phyloP scores from a whole-genome alignment of 2,329 filamentous ascomycete genomes.

The Phymatotrichopsis omnivora region DNA sequence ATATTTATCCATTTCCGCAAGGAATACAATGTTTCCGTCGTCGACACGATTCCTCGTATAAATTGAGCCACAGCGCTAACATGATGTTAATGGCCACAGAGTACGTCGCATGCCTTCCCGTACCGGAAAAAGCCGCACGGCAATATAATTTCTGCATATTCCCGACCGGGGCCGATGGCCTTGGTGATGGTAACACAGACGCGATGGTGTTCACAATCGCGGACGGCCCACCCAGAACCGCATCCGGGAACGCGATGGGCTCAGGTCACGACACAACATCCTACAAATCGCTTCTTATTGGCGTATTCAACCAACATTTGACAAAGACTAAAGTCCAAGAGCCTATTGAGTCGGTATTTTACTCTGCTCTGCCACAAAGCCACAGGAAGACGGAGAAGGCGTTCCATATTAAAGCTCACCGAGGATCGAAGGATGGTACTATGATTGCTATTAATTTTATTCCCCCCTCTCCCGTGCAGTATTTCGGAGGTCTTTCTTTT shows the following conservation, averaged over 20 bases:
- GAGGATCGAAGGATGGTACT: slow-evolving; percentile 53
- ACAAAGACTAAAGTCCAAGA: slow-evolving; percentile 20
- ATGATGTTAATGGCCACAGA: slow-evolving; percentile 19
- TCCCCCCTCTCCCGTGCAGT: background rate
- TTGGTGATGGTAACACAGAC: slow-evolving; percentile 37
- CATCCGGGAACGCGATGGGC: slow-evolving; percentile 32
- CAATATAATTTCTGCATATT: slow-evolving; percentile 58
- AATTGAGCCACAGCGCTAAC: no score
- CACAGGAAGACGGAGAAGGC: slow-evolving; percentile 44
- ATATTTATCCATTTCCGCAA: no score
- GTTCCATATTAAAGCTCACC: slow-evolving; percentile 55
- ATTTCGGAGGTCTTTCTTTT: no score
- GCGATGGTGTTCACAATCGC: slow-evolving; percentile 57
- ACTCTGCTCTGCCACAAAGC: slow-evolving; percentile 26
- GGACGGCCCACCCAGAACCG: slow-evolving; percentile 50
- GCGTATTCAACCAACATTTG: slow-evolving; percentile 26
- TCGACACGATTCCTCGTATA: no score
- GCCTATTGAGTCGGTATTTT: slow-evolving; percentile 25
- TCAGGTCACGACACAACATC: slow-evolving; percentile 20
- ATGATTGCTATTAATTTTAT: background rate
- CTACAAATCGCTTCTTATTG: slow-evolving; percentile 24
- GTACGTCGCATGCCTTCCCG: slow-evolving; percentile 30
- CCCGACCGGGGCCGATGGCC: slow-evolving; percentile 41
- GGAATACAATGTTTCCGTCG: no score
- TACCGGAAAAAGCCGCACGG: slow-evolving; percentile 34